Evolutionary conservation across 2,329 filamentous ascomycete species (phyloP), one percentile per base, ranked within the genome.

Genomic region (Diplodia corticola): DNA sequence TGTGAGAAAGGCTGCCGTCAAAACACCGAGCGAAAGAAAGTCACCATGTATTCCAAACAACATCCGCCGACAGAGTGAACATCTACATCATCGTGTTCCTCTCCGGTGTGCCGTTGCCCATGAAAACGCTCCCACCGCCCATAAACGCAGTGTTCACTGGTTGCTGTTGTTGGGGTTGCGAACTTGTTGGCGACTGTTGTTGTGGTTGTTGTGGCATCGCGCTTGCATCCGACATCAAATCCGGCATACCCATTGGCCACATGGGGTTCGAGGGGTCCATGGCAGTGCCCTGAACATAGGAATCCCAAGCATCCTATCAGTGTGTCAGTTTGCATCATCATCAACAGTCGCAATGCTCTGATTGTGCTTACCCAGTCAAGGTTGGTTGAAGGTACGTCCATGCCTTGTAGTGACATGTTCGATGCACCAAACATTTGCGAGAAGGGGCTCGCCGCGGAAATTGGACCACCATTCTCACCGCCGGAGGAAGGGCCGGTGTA

Each of bases 301-400:
- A 86, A 73, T 91, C 88, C 88, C 88, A 90, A 30, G 87, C 86
- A 68, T 89, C 85, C 87, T 89, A 54, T 59, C 64, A 49, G 50
- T 67, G 72, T 72, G 73, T 79, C 65, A 77, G 71, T 48, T 5
- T 24, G 26, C 10, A 50, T 10, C 37, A 35, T 6, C 5, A 15
- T n/a, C n/a, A 12, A 13, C 17, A 15, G 17, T 5, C 9, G 3
- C 17, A 20, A 20, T 44, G n/a, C 40, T 44, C 40, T 20, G 9
- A 20, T 20, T 20, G 17, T 49, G n/a, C 84, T 76, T 81, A 90
- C 88, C 86, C 86, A 89, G 68, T 88, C 86, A 68, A 89, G 76
- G 71, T 86, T 61, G 46, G 80, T 75, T 67, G 65, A 73, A 1
- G 85, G 82, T 75, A 86, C 80, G 70, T 86, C 85, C 70, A 85